phyloP scores from a whole-genome alignment of 108 stramenopile species.

The Bacterosira constricta region DNA sequence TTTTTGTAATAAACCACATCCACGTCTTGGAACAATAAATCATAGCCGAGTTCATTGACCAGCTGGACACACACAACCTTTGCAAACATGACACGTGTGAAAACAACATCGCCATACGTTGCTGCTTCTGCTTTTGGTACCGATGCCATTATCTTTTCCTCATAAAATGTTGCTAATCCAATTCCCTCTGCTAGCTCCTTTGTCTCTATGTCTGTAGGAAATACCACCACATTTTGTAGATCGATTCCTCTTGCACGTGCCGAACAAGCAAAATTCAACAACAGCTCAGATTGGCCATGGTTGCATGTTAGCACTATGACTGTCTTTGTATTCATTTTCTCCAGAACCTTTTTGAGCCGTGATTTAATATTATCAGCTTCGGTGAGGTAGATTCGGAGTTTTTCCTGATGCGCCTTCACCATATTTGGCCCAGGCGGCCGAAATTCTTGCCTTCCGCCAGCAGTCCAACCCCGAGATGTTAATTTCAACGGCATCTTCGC shows the following conservation, averaged over 20 bases:
- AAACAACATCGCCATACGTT: constrained; percentile 73
- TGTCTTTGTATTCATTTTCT: constrained; percentile 18
- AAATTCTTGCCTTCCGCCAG: constrained; percentile 30
- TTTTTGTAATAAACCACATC: constrained; percentile 75
- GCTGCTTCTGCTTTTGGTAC: constrained; percentile 57
- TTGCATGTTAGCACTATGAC: constrained; percentile 47
- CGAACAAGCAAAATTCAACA: constrained; percentile 53
- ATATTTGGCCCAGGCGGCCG: constrained; percentile 8
- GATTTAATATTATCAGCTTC: constrained; percentile 14
- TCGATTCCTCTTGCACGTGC: constrained; percentile 43
- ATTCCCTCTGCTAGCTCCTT: constrained; percentile 49
- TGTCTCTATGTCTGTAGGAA: constrained; percentile 52
- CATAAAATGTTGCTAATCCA: constrained; percentile 48
- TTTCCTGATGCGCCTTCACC: constrained; percentile 16
- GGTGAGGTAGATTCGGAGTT: constrained; percentile 29
- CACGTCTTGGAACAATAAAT: constrained; percentile 87
- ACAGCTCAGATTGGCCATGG: constrained; percentile 42
- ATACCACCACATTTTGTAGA: constrained; percentile 44
- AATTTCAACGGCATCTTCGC: constrained; percentile 27
- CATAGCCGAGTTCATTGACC: constrained; percentile 67
- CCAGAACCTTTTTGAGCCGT: constrained; percentile 15
- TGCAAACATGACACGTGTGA: constrained; percentile 84
- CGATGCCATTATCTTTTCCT: constrained; percentile 46
- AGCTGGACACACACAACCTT: constrained; percentile 77
- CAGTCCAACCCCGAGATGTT: constrained; percentile 33